Base-by-base conservation (phyloP, 495 filamentous ascomycete species). In the Trichoderma parareesei region DNA sequence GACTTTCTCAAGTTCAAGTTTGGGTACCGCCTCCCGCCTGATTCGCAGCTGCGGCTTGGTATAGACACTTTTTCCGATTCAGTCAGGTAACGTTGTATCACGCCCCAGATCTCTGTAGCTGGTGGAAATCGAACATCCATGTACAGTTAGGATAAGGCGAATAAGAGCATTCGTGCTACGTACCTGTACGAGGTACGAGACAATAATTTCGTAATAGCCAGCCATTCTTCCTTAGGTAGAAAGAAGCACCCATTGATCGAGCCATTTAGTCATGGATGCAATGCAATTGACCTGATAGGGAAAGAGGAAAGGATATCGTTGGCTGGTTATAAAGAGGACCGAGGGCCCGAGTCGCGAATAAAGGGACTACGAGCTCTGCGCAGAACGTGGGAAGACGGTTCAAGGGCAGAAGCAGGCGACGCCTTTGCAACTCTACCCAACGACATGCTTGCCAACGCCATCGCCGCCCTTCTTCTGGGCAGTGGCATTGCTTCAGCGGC, bases 41-140 rank as follows among this genome's bases (percentile, higher is more conserved):
- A n/a, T 57, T 14, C 9, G 27, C 33, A 16, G 33, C 53, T 27
- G 53, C 35, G 27, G 33, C 27, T 13, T 57, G 35, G 10, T 57
- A 27, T 57, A 14, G 27, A 27, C 27, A 27, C 27, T 27, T 57
- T 57, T 37, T 33, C 53, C 53, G 3, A 57, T 20, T 57, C 37
- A 57, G 53, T 57, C 35, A 57, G 53, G 53, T 57, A 57, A 57
- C 53, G 53, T 57, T 57, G 53, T 57, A 57, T 57, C 11, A 37
- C 53, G 53, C 27, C 53, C 53, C 9, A 13, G 53, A 11, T 37
- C 2, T 11, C 37, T 16, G 27, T n/a, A 33, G 20, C 20, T 35
- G 10, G 33, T 35, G 53, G 53, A 9, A 57, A 37, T 35, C 4
- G 33, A 3, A 37, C 27, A 35, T 57, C 53, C 49, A 35, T 57